Base-by-base conservation (phyloP, 352 stramenopile species). In the Lagenidium giganteum region DNA sequence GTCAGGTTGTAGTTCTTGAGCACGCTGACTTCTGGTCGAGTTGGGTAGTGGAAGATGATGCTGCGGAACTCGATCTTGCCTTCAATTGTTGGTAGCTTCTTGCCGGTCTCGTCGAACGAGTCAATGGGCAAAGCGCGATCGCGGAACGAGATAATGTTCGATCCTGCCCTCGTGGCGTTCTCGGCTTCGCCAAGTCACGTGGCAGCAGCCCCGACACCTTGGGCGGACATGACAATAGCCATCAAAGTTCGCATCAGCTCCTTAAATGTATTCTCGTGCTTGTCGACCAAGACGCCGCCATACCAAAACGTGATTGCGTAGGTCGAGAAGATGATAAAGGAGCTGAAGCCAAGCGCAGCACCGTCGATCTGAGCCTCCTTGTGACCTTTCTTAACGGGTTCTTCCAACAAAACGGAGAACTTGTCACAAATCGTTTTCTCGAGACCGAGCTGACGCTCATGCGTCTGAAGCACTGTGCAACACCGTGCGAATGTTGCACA, bases 401-500 rank as follows among this genome's bases (percentile, higher is more conserved):
- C 21, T 16, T 7, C n/a, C 36, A 42, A 29, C n/a, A 24, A 23
- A 18, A 16, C 21, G 23, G 14, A 31, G 9, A 24, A 42, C 9
- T 42, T 14, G 23, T 42, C 4, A 23, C 36, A 18, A n/a, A n/a
- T n/a, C n/a, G n/a, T 8, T n/a, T n/a, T n/a, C n/a, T n/a, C n/a
- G n/a, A n/a, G n/a, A n/a, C n/a, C n/a, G 13, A 60, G 27, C 5
- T 58, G 6, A 66, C 51, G 5, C 70, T 50, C 2, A 62, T 73
- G 23, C 66, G 66, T 12, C 72, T 77, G 27, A 63, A 68, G 13
- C 40, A 53, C 1, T 73, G 58, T 64, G 45, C 4, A 54, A 54
- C 6, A 83, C 57, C 0, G 67, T 83, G 8, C 68, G 71, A 26
- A 82, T 74, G 33, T 69, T 70, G 14, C 51, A 58, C 22, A 84